These are phyloP conservation scores for Puccinia polysora DNA, from an alignment of 1,284 basidiomycete species.

Conservation along the genomic window DNA sequence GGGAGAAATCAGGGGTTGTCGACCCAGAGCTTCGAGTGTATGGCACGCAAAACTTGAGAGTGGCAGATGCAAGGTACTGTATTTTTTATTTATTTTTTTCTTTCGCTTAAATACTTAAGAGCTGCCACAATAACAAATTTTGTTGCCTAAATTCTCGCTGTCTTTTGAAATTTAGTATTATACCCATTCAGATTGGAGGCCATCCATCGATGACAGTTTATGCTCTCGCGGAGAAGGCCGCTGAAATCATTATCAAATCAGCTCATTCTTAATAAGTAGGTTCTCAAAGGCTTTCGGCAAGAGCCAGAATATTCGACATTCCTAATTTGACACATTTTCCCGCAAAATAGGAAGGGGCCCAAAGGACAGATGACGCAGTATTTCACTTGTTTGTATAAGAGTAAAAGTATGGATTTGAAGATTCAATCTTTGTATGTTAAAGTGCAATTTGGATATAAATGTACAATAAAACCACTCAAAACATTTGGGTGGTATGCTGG, in stretches of 20 bases:
- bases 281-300: too few relatives aligned
- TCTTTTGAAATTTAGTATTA: conserved; percentile 2
- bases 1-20: conserved; percentile 55
- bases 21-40: conserved; percentile 63
- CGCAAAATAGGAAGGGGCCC: too few relatives aligned
- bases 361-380: too few relatives aligned
- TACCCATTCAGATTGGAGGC: conserved; percentile 35
- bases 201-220: conserved; percentile 31
- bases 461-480: too few relatives aligned
- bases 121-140: not conserved
- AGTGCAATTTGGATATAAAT: too few relatives aligned
- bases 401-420: too few relatives aligned
- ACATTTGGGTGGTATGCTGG: too few relatives aligned
- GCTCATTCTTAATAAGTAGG: too few relatives aligned
- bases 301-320: too few relatives aligned
- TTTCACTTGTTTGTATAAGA: too few relatives aligned
- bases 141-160: not conserved
- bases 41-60: conserved; percentile 64
- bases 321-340: too few relatives aligned
- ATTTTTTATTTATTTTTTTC: not conserved
- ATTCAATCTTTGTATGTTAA: too few relatives aligned
- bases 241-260: conserved; percentile 20
- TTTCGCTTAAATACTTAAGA: not conserved
- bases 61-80: conserved; percentile 51
- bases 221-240: conserved; percentile 36